These are phyloP conservation scores for Brassica cretica DNA, from an alignment of 345 rosid species.

Conservation along the genomic window DNA sequence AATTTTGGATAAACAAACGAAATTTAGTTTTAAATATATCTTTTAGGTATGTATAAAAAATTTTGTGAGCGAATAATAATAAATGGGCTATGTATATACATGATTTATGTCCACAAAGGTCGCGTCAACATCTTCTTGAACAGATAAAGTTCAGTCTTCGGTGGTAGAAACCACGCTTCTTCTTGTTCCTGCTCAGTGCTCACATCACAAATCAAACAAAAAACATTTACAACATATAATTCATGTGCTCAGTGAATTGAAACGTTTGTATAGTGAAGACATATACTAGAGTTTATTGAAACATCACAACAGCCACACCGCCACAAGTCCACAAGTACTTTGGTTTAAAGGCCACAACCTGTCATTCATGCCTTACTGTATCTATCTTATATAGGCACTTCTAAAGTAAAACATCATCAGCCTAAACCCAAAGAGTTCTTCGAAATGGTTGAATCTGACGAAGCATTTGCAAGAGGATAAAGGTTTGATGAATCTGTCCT, in stretches of 20 bases:
- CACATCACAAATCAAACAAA: too few species aligned
- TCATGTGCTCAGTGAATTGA: background rate
- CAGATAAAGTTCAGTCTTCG: too few species aligned
- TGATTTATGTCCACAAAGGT: too few species aligned
- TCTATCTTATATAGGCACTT: conserved; percentile 17
- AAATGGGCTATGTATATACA: too few species aligned
- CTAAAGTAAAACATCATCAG: conserved; percentile 37
- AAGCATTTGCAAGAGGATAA: conserved; percentile 72
- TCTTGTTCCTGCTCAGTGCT: too few species aligned
- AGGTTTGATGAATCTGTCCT: conserved; percentile 54
- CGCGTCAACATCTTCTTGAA: too few species aligned
- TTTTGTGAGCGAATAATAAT: too few species aligned
- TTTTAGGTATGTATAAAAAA: too few species aligned
- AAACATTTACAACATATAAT: background rate
- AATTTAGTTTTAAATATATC: too few species aligned
- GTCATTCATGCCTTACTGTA: background rate
- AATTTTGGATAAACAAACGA: too few species aligned
- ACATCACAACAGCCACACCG: background rate
- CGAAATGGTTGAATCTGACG: conserved; percentile 71
- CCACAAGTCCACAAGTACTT: background rate
- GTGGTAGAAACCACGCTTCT: too few species aligned
- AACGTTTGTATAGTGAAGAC: background rate
- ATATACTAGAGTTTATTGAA: background rate
- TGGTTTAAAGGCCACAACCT: background rate
- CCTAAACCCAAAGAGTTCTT: conserved; percentile 63